Evolutionary conservation across 805 yeast genomes (phyloP).

Genomic region (Candida methanosorbosa): DNA sequence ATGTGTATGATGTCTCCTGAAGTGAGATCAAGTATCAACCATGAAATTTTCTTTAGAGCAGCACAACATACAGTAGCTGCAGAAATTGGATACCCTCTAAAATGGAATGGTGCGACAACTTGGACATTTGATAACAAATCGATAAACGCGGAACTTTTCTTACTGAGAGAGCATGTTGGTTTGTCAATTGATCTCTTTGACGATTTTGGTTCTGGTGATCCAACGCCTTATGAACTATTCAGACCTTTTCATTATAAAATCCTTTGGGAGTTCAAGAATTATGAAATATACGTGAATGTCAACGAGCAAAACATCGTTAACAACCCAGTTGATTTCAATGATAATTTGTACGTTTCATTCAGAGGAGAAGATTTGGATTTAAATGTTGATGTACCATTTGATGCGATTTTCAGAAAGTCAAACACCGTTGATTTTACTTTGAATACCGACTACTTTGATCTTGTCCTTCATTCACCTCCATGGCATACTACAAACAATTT

Average conservation of each 20-base stretch:
- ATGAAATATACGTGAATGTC: conserved; percentile 62
- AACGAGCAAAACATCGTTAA: conserved; percentile 85
- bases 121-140: conserved; percentile 60
- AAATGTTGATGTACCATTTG: conserved; percentile 48
- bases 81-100: conserved; percentile 59
- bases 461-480: conserved; percentile 71
- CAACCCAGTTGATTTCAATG: conserved; percentile 77
- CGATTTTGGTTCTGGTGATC: conserved; percentile 71
- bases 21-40: conserved; percentile 78
- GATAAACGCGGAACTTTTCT: conserved; percentile 45
- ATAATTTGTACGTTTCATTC: conserved; percentile 68
- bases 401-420: conserved; percentile 40
- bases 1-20: conserved; percentile 48
- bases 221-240: conserved; percentile 65
- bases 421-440: conserved; percentile 43
- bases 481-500: conserved; percentile 87
- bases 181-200: conserved; percentile 60
- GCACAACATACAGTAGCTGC: conserved; percentile 46
- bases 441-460: conserved; percentile 48
- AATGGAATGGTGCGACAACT: conserved; percentile 71
- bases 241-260: conserved; percentile 61
- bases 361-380: conserved; percentile 51
- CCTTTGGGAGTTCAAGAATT: conserved; percentile 48
- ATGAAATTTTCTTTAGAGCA: conserved; percentile 65
- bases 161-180: conserved; percentile 76